These are phyloP conservation scores for Colletotrichum ledebouriae DNA, from an alignment of 2,329 filamentous ascomycete genomes.

Conservation along the genomic window DNA sequence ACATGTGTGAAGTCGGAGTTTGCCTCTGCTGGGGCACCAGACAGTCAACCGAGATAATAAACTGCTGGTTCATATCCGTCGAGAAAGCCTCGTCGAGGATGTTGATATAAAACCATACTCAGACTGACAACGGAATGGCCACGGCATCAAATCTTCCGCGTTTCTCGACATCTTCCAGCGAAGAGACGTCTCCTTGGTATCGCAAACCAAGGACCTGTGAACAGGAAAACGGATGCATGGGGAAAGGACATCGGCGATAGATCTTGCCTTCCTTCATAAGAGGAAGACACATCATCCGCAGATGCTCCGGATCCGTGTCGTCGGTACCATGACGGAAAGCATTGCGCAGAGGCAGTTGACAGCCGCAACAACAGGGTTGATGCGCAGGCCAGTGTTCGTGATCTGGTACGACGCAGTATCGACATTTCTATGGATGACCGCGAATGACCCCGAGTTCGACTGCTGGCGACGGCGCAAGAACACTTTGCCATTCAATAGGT, in stretches of 20 bases:
- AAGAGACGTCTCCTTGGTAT: conserved; percentile 25
- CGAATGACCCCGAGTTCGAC: too few relatives aligned
- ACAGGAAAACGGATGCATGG: conserved; percentile 26
- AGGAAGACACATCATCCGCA: conserved; percentile 34
- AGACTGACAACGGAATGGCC: conserved; percentile 29
- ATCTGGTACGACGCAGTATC: background rate
- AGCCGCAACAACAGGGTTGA: conserved; percentile 27
- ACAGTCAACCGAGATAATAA: conserved; percentile 28
- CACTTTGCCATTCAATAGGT: too few relatives aligned
- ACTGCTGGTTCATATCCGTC: conserved; percentile 9
- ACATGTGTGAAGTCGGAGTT: conserved; percentile 28
- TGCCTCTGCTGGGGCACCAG: conserved; percentile 37
- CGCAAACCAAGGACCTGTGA: conserved; percentile 22
- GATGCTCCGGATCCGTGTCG: conserved; percentile 30
- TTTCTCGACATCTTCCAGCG: conserved; percentile 22
- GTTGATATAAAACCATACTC: conserved; percentile 24
- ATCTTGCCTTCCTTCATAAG: conserved; percentile 27
- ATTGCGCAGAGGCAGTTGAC: conserved; percentile 35
- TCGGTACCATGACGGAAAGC: conserved; percentile 37
- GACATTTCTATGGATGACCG: too few relatives aligned
- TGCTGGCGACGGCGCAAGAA: too few relatives aligned
- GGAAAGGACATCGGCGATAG: conserved; percentile 29
- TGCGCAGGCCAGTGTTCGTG: conserved; percentile 32
- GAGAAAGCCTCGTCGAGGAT: conserved; percentile 30
- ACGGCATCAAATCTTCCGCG: conserved; percentile 14